Percentiles rank a stretch among this genome's conserved stretches.
These are phyloP conservation scores for Pharus latifolius DNA, from an alignment of 176 grass and related monocot species.

Conservation along the genomic window DNA sequence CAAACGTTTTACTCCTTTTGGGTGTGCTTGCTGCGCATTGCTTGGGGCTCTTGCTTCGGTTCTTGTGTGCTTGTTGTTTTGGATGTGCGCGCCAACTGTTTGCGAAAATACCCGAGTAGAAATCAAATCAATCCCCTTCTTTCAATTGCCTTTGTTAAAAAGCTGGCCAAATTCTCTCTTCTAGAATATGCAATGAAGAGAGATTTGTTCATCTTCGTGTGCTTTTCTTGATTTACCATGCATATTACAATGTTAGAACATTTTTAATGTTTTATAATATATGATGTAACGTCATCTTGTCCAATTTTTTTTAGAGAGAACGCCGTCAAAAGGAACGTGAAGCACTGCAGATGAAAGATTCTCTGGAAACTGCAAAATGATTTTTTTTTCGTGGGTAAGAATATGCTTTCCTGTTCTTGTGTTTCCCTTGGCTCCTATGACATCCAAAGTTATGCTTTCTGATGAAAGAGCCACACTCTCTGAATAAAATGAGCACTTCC, in stretches of 20 bases:
- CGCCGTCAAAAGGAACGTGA: conserved; percentile 40
- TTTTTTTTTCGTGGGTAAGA: conserved; percentile 2
- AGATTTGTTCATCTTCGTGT: no score
- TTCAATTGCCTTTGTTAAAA: no score
- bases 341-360: conserved; percentile 12
- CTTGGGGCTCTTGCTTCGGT: background rate
- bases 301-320: conserved; percentile 44
- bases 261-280: background rate
- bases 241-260: no score
- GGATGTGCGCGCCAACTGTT: background rate
- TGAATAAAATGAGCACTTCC: background rate
- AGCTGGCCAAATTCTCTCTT: no score
- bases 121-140: background rate
- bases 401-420: background rate
- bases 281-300: background rate
- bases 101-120: conserved; percentile 19
- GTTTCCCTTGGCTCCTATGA: background rate
- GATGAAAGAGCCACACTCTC: no score
- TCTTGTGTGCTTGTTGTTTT: background rate
- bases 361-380: conserved; percentile 20
- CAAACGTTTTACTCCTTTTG: background rate
- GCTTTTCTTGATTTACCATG: no score
- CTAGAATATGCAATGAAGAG: no score
- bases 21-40: no score
- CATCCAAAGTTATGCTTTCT: background rate